Base-by-base conservation (phyloP, 805 yeast species). In the Kuraishia piskuri region DNA sequence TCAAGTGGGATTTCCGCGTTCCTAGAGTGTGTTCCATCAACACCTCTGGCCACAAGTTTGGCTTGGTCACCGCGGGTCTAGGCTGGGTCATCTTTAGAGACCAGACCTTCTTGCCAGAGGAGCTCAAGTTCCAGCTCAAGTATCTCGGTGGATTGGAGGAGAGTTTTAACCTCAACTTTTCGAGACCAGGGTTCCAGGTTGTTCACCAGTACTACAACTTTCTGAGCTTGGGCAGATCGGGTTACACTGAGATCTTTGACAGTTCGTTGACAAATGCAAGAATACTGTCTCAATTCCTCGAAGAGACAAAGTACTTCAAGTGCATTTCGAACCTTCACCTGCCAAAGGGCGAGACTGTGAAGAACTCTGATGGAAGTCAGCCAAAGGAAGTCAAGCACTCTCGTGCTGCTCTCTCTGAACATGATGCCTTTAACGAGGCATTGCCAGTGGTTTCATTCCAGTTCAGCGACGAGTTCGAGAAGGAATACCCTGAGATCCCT, bases 51-150 rank as follows among this genome's bases (percentile, higher is more conserved):
- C 97, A 90, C 72, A 90, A 90, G 71, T 90, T 88, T 69, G 97
- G 97, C 37, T 74, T 90, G 50, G 86, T 91, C 26, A 82, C 95
- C 23, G 96, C 92, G 10, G 97, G 97, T 47, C 76, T 88, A 52
- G 97, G 97, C 52, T 90, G 96, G 96, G 82, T 90, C 56, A 70
- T 90, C 53, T 91, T 96, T 90, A 82, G 84, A 65, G 82, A 83
- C 64, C 73, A 75, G 47, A 59, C 71, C 46, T 77, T 76, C 63
- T 74, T 90, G 57, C 94, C 97, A 22, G 75, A 82, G 54, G 82
- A 80, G 56, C 75, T 90, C 57, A 78, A 85, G 61, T 90, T 90
- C 71, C 84, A 86, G 58, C 75, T 90, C 63, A 83, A 84, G 65
- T 90, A 90, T 68, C 75, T 90, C 46, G 97, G 97, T 36, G 95